A percentile compares a stretch with the other conserved stretches of the same genome.
These are phyloP conservation scores for Byssoonygena ceratinophila DNA, from an alignment of 2,329 filamentous ascomycete genomes.

Conservation along the genomic window DNA sequence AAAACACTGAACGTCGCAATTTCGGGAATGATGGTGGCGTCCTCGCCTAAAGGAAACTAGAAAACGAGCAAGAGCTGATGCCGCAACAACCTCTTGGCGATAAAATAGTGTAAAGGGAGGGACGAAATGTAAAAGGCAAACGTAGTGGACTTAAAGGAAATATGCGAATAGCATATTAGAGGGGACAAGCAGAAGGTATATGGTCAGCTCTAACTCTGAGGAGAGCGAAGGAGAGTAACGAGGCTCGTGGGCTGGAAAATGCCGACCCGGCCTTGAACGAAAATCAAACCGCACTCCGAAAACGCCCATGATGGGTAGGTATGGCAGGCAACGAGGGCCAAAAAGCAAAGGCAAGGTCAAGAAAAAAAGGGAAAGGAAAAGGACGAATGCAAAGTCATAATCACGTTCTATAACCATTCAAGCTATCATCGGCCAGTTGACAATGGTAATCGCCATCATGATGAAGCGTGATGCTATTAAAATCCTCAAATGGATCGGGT, in stretches of 20 bases:
- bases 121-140: no score
- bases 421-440: conserved; percentile 16
- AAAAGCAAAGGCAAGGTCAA: not conserved
- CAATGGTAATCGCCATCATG: conserved; percentile 73
- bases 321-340: not conserved
- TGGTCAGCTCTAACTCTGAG: not conserved
- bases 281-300: not conserved
- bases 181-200: no score
- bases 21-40: not conserved
- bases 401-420: conserved; percentile 2
- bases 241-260: not conserved
- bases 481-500: conserved; percentile 91
- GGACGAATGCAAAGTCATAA: not conserved
- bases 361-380: not conserved
- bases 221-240: not conserved
- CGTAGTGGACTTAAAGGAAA: no score
- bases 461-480: conserved; percentile 94
- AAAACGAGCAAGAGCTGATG: not conserved
- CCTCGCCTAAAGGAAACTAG: not conserved
- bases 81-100: no score
- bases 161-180: no score
- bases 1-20: not conserved
- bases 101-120: no score
- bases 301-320: conserved; percentile 4
- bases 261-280: not conserved